These are phyloP conservation scores for Rasamsonia emersonii DNA, from an alignment of 2,329 filamentous ascomycete genomes.

Conservation along the genomic window DNA sequence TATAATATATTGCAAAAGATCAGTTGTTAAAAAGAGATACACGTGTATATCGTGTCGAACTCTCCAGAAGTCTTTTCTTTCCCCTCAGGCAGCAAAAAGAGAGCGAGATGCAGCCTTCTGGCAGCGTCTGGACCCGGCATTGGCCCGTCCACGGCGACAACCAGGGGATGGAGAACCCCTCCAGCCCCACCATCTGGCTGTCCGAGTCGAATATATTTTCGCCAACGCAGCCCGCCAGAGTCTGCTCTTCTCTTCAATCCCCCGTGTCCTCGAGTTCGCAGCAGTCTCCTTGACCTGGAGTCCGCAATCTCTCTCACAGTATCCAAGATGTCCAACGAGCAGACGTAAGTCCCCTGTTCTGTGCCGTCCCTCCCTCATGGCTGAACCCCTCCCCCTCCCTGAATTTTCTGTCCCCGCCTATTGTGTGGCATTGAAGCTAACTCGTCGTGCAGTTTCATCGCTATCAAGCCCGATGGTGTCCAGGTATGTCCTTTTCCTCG, in stretches of 20 bases:
- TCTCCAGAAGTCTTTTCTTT: too few relatives aligned
- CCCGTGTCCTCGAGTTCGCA: slow-evolving; percentile 12
- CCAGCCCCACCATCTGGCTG: slow-evolving; percentile 1
- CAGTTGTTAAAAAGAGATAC: too few relatives aligned
- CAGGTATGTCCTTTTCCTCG: slow-evolving; percentile 68
- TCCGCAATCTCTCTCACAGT: slow-evolving; percentile 12
- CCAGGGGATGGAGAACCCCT: too few relatives aligned
- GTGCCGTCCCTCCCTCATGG: slow-evolving; percentile 3
- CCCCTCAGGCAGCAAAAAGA: too few relatives aligned
- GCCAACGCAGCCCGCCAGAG: slow-evolving; percentile 17
- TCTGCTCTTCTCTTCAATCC: slow-evolving; percentile 8
- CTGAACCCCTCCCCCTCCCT: slow-evolving; percentile 4
- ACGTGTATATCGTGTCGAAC: too few relatives aligned
- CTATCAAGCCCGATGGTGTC: slow-evolving; percentile 99
- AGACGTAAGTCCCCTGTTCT: slow-evolving; percentile 55
- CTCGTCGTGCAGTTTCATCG: slow-evolving; percentile 73
- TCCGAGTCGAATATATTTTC: slow-evolving; percentile 15
- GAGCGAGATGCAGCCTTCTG: too few relatives aligned
- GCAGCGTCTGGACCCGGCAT: too few relatives aligned
- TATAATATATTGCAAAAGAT: too few relatives aligned
- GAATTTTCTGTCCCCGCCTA: slow-evolving; percentile 12
- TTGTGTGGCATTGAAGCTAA: slow-evolving; percentile 22
- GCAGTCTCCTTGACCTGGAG: slow-evolving; percentile 7
- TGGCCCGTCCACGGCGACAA: too few relatives aligned
- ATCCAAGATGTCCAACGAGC: slow-evolving; percentile 64